A percentile compares a stretch with the other conserved stretches of the same genome.
phyloP scores from a whole-genome alignment of 1,139 yeast species.

The Candida frijolesensis region DNA sequence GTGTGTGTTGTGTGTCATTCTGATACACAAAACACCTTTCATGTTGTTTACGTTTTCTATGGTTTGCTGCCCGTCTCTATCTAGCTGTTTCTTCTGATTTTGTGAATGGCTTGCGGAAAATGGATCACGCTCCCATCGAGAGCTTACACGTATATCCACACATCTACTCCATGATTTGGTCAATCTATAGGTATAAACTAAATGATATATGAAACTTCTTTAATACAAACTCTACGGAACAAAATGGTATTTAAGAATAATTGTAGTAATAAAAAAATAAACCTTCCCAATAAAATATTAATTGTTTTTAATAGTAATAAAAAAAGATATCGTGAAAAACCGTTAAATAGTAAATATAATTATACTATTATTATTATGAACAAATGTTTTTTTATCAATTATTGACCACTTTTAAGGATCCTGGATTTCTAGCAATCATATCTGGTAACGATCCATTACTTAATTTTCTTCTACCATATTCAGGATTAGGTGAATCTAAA shows the following conservation, averaged over 20 bases:
- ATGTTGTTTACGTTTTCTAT: too few relatives aligned
- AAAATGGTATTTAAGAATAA: not conserved
- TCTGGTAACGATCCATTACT: slow-evolving; percentile 77
- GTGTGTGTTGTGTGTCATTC: too few relatives aligned
- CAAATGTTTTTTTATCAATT: slow-evolving; percentile 20
- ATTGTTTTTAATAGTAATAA: not conserved
- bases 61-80: too few relatives aligned
- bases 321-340: not conserved
- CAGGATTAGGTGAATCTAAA: slow-evolving; percentile 21
- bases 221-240: not conserved
- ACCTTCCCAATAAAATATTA: not conserved
- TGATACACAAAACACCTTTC: too few relatives aligned
- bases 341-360: not conserved
- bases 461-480: slow-evolving; percentile 53
- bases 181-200: too few relatives aligned
- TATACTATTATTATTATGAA: not conserved
- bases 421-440: slow-evolving; percentile 49
- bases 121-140: too few relatives aligned
- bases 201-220: too few relatives aligned
- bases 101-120: too few relatives aligned
- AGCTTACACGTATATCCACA: too few relatives aligned
- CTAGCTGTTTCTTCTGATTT: too few relatives aligned
- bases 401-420: slow-evolving; percentile 50
- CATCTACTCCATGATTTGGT: too few relatives aligned
- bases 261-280: not conserved